phyloP scores from a whole-genome alignment of 805 yeast species.

The Teunomyces funiuensis region DNA sequence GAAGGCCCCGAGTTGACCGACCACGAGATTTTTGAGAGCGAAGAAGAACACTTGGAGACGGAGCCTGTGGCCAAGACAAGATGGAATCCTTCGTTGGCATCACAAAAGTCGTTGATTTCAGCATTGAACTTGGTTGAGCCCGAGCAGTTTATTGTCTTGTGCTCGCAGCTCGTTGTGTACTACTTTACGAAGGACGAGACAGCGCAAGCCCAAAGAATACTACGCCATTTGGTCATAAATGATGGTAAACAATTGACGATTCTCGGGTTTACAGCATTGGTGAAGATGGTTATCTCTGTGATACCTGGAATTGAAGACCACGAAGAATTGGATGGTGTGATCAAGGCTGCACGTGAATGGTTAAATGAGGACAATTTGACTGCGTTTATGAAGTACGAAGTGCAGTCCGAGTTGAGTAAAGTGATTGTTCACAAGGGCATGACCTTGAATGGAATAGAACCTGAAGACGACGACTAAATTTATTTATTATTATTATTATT shows the following conservation, averaged over 20 bases:
- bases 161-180: constrained; percentile 24
- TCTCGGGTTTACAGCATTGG: constrained; percentile 33
- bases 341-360: constrained; percentile 30
- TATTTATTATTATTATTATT: too few species aligned
- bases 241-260: constrained; percentile 22
- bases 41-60: constrained; percentile 9
- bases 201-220: constrained; percentile 20
- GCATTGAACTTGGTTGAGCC: constrained; percentile 33
- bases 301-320: constrained; percentile 19
- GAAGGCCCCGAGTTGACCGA: constrained; percentile 36
- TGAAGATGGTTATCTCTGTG: constrained; percentile 20
- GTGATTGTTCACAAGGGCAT: constrained; percentile 33
- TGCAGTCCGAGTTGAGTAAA: constrained; percentile 29
- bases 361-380: constrained; percentile 23
- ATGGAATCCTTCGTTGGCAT: background rate
- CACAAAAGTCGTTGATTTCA: constrained; percentile 24
- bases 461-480: constrained; percentile 6
- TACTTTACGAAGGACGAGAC: constrained; percentile 19
- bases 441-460: constrained; percentile 28
- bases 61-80: constrained; percentile 1
- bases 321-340: constrained; percentile 27
- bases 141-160: constrained; percentile 34
- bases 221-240: constrained; percentile 23
- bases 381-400: constrained; percentile 18
- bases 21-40: constrained; percentile 15